Conservation (phyloP, 2,329 filamentous ascomycete species). For the Nemania diffusa region DNA sequence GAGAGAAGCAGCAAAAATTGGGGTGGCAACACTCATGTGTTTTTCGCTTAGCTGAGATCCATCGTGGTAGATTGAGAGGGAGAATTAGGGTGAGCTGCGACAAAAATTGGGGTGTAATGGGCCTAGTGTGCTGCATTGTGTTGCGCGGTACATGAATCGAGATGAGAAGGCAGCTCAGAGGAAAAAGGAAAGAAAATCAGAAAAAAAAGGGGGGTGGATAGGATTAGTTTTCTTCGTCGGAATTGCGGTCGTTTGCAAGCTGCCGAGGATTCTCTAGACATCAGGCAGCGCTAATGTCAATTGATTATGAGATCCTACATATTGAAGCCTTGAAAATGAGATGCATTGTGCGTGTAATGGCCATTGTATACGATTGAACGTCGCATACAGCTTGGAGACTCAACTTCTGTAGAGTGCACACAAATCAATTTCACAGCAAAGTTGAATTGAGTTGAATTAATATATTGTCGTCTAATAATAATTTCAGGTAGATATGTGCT, state of each 20-base stretch:
- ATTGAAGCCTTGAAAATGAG: not conserved
- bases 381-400: not conserved
- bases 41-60: not conserved
- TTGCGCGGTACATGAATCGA: not conserved
- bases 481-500: not conserved
- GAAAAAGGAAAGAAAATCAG: not conserved
- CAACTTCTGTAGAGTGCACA: not conserved
- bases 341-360: not conserved
- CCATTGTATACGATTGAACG: not conserved
- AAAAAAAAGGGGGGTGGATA: not conserved
- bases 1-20: not conserved
- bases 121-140: not conserved
- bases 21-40: not conserved
- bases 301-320: not conserved
- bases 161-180: not conserved
- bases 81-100: conserved; percentile 17
- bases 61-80: conserved; percentile 8
- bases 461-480: not conserved
- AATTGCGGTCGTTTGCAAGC: not conserved
- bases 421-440: not conserved
- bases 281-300: conserved; percentile 7
- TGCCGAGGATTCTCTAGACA: not conserved
- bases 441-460: not conserved
- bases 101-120: not conserved
- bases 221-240: not conserved